Evolutionary conservation across 306 rosid species (phyloP).

Genomic region (Cucurbita moschata): DNA sequence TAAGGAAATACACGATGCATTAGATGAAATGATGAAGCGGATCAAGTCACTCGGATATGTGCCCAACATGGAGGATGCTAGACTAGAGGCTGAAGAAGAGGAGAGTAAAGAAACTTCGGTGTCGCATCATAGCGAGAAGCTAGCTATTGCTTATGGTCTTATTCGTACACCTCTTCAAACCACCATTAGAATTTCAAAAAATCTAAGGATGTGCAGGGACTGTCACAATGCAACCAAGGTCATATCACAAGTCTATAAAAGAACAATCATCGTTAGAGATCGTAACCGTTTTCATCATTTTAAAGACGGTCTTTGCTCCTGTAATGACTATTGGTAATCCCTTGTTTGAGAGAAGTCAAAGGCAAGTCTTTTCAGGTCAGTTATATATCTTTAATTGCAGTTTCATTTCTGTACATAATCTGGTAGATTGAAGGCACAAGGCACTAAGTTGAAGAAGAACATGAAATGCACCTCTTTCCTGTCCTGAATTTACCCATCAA

Average conservation of each 20-base stretch:
- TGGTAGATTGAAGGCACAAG: background rate
- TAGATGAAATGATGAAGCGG: conserved; percentile 35
- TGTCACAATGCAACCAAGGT: conserved; percentile 49
- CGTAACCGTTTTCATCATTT: conserved; percentile 51
- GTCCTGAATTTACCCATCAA: background rate
- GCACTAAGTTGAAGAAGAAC: background rate
- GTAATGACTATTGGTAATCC: conserved; percentile 47
- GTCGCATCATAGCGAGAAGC: conserved; percentile 58
- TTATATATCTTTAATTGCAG: background rate
- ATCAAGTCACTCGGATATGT: conserved; percentile 35
- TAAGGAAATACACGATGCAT: conserved; percentile 32
- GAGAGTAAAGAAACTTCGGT: conserved; percentile 35
- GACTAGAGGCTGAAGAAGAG: conserved; percentile 58
- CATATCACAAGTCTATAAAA: conserved; percentile 32
- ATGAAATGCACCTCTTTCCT: background rate
- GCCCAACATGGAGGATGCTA: conserved; percentile 35
- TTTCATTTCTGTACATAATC: background rate
- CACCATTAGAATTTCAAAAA: conserved; percentile 39
- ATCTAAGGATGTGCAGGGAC: conserved; percentile 41
- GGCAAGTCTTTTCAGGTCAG: background rate
- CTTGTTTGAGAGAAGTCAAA: background rate
- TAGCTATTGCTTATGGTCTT: conserved; percentile 52
- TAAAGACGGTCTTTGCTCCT: conserved; percentile 45
- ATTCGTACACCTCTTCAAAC: conserved; percentile 31
- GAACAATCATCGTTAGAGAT: conserved; percentile 44